Evolutionary conservation across 73 alveolate species (phyloP).

Genomic region (Effrenium voratum): DNA sequence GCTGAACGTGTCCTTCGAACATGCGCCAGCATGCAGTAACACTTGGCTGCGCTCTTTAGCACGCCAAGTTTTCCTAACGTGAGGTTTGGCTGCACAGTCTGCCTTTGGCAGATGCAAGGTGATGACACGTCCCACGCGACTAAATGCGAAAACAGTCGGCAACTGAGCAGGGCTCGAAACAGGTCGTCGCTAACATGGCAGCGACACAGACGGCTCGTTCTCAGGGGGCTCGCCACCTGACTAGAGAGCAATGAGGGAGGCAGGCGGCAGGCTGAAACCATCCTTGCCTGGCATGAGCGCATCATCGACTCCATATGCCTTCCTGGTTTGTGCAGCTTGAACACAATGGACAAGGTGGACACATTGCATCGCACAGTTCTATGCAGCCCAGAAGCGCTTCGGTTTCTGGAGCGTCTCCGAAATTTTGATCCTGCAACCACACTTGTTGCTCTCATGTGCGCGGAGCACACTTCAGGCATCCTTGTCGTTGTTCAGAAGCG

Average conservation of each 20-base stretch:
- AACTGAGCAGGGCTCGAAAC: neutral
- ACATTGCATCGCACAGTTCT: neutral
- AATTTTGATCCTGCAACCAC: conserved; percentile 26
- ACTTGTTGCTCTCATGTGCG: neutral
- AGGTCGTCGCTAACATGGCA: conserved; percentile 41
- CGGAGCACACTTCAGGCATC: neutral
- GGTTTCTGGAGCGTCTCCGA: conserved; percentile 81
- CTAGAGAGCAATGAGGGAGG: neutral
- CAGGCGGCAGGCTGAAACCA: neutral
- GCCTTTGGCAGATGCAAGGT: conserved; percentile 81
- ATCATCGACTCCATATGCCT: conserved; percentile 63
- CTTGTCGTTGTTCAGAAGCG: conserved; percentile 74
- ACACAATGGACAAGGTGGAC: neutral
- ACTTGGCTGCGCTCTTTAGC: no score
- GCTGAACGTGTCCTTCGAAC: conserved; percentile 90
- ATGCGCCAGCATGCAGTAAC: conserved; percentile 72
- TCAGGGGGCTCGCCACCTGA: conserved; percentile 83
- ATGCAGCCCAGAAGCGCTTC: conserved; percentile 56
- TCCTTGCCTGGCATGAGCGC: conserved; percentile 85
- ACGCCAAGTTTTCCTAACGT: no score
- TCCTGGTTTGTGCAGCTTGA: conserved; percentile 12
- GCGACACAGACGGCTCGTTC: conserved; percentile 76
- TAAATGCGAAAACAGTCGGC: neutral
- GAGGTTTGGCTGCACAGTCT: no score
- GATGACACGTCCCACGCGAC: neutral